Percentiles rank a stretch among this genome's conserved stretches.
Conservation (phyloP, 306 rosid genomes). For the Benincasa hispida region DNA sequence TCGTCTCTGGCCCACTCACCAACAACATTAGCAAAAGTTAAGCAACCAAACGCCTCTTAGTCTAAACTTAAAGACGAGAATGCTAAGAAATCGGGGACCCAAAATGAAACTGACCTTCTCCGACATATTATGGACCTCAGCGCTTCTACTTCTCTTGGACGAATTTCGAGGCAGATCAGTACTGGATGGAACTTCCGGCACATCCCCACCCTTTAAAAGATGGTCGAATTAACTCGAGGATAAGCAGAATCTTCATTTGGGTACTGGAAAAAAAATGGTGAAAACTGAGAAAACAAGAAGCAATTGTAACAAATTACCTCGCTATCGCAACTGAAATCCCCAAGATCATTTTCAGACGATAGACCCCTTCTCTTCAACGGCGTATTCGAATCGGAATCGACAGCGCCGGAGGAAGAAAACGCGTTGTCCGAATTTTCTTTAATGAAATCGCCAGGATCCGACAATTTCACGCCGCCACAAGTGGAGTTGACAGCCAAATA, state of each 20-base stretch:
- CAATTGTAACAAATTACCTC: conserved; percentile 24
- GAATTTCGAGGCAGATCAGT: conserved; percentile 39
- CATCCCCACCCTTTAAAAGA: conserved; percentile 38
- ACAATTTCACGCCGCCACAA: conserved; percentile 14
- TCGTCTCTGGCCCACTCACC: conserved; percentile 58
- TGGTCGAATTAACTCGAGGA: neutral
- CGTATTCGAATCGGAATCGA: conserved; percentile 25
- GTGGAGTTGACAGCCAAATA: neutral
- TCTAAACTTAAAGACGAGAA: neutral
- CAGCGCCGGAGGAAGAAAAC: conserved; percentile 15
- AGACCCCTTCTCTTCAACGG: conserved; percentile 17
- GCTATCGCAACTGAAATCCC: conserved; percentile 32
- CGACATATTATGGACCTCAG: conserved; percentile 87
- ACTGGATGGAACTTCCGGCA: conserved; percentile 31
- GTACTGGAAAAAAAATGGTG: neutral
- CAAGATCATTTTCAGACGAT: conserved; percentile 33
- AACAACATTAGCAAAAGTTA: conserved; percentile 9
- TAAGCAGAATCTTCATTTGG: neutral
- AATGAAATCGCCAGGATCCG: conserved; percentile 21
- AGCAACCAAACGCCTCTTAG: neutral
- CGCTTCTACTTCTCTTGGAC: conserved; percentile 81
- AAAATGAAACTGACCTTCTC: conserved; percentile 51
- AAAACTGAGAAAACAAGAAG: neutral
- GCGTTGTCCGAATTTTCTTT: conserved; percentile 20
- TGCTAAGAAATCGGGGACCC: conserved; percentile 5